Evolutionary conservation across 2,329 filamentous ascomycete genomes (phyloP).

Genomic region (Talaromyces verruculosus): DNA sequence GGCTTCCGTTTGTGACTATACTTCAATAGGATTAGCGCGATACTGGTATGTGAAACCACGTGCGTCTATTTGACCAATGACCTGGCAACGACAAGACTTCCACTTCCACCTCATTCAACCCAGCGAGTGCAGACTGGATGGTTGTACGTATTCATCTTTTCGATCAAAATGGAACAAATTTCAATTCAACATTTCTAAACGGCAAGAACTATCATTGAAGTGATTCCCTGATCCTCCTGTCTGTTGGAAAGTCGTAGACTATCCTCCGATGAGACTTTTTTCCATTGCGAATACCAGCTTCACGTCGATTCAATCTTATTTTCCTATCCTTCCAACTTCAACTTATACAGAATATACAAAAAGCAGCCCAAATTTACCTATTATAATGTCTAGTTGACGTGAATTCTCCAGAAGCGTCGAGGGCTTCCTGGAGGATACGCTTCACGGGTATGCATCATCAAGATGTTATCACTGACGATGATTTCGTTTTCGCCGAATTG

Average conservation of each 20-base stretch:
- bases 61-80: too few species aligned
- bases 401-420: conserved; percentile 16
- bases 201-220: background rate
- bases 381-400: conserved; percentile 13
- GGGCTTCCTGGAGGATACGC: conserved; percentile 11
- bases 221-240: background rate
- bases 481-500: conserved; percentile 58
- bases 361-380: background rate
- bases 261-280: background rate
- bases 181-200: background rate
- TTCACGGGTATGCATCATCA: conserved; percentile 19
- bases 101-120: background rate
- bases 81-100: background rate
- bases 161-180: background rate
- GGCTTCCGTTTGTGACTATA: background rate
- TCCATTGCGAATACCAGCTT: background rate
- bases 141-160: background rate
- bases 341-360: background rate
- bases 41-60: too few species aligned
- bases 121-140: background rate
- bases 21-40: background rate
- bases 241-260: background rate
- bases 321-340: background rate
- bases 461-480: conserved; percentile 53
- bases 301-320: background rate